Evolutionary conservation across 768 basidiomycete species (phyloP).

Genomic region (Pleurotus tuber-regium): DNA sequence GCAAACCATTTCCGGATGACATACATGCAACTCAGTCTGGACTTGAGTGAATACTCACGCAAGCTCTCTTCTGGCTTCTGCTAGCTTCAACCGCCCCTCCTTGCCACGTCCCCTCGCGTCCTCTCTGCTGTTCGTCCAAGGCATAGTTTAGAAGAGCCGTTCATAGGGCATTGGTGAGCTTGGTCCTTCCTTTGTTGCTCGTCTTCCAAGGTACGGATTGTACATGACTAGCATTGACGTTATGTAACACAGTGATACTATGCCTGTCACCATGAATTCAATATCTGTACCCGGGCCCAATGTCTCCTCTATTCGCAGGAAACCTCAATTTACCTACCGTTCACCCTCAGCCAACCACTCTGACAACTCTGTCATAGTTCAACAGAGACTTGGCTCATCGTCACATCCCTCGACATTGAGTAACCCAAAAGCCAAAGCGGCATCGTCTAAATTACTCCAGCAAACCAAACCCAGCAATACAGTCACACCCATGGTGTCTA

Average conservation of each 20-base stretch:
- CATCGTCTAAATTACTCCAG: slow-evolving; percentile 5
- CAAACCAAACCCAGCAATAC: neutral
- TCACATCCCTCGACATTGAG: neutral
- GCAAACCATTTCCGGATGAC: slow-evolving; percentile 11
- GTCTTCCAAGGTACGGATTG: too few relatives aligned
- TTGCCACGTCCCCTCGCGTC: neutral
- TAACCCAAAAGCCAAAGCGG: neutral
- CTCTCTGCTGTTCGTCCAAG: too few relatives aligned
- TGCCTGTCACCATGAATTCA: too few relatives aligned
- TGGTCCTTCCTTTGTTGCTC: too few relatives aligned
- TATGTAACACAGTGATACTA: too few relatives aligned
- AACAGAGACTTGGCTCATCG: slow-evolving; percentile 3
- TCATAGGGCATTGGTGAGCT: too few relatives aligned
- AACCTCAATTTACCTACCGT: slow-evolving; percentile 56
- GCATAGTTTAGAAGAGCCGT: too few relatives aligned
- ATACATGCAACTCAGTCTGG: slow-evolving; percentile 5
- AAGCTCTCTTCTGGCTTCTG: neutral
- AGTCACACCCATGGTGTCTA: neutral
- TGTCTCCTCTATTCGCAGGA: slow-evolving; percentile 42
- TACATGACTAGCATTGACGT: too few relatives aligned
- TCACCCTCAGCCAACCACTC: slow-evolving; percentile 40
- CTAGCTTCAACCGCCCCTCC: neutral
- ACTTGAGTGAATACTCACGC: slow-evolving; percentile 5
- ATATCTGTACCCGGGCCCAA: slow-evolving; percentile 2
- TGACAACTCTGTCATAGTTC: neutral